Base-by-base conservation (phyloP, 2,329 filamentous ascomycete genomes). In the Blastomyces parvus region DNA sequence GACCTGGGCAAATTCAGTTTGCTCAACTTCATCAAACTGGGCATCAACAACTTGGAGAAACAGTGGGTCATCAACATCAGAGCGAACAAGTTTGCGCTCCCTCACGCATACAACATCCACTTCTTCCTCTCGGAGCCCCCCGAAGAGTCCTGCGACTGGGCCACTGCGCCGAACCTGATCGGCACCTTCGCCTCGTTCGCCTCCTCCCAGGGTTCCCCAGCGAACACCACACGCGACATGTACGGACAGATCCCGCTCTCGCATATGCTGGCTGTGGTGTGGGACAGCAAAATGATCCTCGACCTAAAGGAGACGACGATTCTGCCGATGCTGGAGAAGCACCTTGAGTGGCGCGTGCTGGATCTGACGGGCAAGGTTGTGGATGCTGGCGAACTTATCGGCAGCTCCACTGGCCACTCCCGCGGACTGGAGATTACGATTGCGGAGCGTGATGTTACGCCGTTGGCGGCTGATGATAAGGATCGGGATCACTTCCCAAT, bases 31-130 rank as follows among this genome's bases (percentile, higher is more conserved):
- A 62, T 63, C 22, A 57, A 64, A 44, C 62, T 69, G 3, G 67
- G 68, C 53, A 67, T 74, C 61, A 74, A 71, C 67, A 73, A 71
- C 67, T 67, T 69, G 64, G 64, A 67, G 58, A 71, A 61, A 61
- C 71, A 92, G 68, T 93, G 89, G 84, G 80, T 86, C 30, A 85
- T 84, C 67, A 89, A 88, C 69, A 81, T 92, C 55, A 77, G 79
- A 19, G 83, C 86, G 19, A 68, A 72, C 57, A 70, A 68, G 65
- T 82, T 84, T 63, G 84, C 84, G 2, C 73, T 88, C 9, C 78
- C 82, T 13, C 83, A 81, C 0, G 84, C 86, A 0, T 90, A 87
- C 69, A 80, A 79, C 62, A 78, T 93, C 25, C 84, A 87, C 70
- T 77, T 92, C 64, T 92, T 91, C 74, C 71, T 91, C 1, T 88